Evolutionary conservation across 805 yeast genomes (phyloP), one percentile per base, ranked within the genome.

Genomic region (Debaryomyces hansenii): DNA sequence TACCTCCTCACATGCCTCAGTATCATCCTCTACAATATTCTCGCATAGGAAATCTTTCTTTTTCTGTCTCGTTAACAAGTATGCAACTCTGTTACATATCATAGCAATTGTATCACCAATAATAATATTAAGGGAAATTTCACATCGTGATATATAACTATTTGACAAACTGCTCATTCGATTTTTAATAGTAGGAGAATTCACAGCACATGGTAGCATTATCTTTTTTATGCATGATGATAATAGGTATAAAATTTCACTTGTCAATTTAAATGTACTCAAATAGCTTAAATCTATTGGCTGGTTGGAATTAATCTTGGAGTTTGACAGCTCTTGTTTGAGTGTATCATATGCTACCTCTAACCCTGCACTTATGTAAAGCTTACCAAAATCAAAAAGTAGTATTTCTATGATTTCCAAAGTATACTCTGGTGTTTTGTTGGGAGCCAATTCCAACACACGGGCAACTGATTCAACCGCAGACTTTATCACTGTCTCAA

Each of bases 401-500:
- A 89, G 61, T 32, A 87, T 73, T 50, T 87, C 88, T 47, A 87
- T 70, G 11, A 91, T 64, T 50, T 83, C 90, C 37, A 81, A 66
- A 0, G 89, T 78, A 56, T 83, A 79, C 38, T 78, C 83, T 5
- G 84, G 77, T 2, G 87, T 72, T 47, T 78, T 82, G 21, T 70
- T 69, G 1, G 92, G 88, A 0, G 83, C 75, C 33, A 89, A 69
- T 60, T 90, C 96, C 56, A 88, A 75, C 3, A 85, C 73, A 59
- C 97, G 74, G 2, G 91, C 85, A 4, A 90, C 72, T 1, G 91
- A 77, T 64, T 90, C 97, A 31, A 89, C 85, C 6, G 84, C 78
- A 14, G 87, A 79, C 53, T 83, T 84, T 35, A 90, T 69, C 46
- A 88, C 78, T 3, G 74, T 68, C 52, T 88, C 91, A 2, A 87